Base-by-base conservation (phyloP, 2,329 filamentous ascomycete genomes). In the Alternaria angustiovoidea region DNA sequence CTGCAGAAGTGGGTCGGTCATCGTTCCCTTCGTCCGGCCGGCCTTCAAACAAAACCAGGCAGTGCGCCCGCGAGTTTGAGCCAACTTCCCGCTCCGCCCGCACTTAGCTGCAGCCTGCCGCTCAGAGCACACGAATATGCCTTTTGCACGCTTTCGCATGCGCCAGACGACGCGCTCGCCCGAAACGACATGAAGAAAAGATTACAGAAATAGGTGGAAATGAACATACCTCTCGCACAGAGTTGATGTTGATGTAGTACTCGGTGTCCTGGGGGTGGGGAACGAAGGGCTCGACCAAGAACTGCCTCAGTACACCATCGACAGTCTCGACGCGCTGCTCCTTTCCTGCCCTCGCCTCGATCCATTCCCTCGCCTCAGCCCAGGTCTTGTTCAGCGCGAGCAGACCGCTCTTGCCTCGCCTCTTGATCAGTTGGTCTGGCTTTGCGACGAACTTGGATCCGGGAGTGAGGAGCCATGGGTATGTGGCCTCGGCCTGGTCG, bases 221-320 rank as follows among this genome's bases (percentile, higher is more conserved):
- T 30, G 62, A 64, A 89, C 93, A 89, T 89, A 98, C 95, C 90
- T 98, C 95, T 86, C 95, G 92, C 78, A 97, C 94, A 66, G 95
- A 98, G 88, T 97, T 95, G 86, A 99, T 99, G 89, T 97, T 97
- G 86, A 99, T 97, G 85, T 99, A 99, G 86, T 98, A 98, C 84
- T 99, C 95, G 68, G 94, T 97, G 81, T 93, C 91, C 75, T 93
- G 88, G 68, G 94, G 91, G 83, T 99, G 95, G 76, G 94, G 95
- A 65, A 98, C 94, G 78, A 99, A 98, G 53, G 95, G 95, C 88
- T 99, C 95, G 72, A 99, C 94, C 69, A 99, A 87, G 87, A 99
- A 99, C 77, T 96, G 92, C 81, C 94, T 90, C 80, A 99, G 87
- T 67, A 91, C 88, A 80, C 95, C 95, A 67, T 91, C 88, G 71